Conservation (phyloP, 2,329 filamentous ascomycete species). For the Sordariomycetes sp. region DNA sequence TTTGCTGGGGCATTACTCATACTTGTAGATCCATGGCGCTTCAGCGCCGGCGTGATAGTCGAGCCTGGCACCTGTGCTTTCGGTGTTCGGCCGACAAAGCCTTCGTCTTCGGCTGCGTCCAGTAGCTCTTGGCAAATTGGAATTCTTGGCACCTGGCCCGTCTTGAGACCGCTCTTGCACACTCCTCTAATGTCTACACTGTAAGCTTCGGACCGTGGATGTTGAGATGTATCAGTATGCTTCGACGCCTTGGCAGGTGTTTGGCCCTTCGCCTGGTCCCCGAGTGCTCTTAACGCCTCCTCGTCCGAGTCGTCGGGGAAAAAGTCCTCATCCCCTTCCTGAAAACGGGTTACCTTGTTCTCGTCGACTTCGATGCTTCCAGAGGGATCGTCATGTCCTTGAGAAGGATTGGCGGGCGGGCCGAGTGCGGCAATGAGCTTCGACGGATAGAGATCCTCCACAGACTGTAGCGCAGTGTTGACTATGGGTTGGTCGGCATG, state of each 20-base stretch:
- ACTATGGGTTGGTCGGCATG: constrained; percentile 46
- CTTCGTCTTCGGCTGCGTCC: constrained; percentile 28
- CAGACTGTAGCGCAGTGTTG: constrained; percentile 72
- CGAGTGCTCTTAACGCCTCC: constrained; percentile 26
- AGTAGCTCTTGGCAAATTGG: constrained; percentile 28
- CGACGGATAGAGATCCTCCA: constrained; percentile 73
- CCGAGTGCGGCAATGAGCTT: constrained; percentile 36
- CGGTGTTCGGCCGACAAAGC: constrained; percentile 13
- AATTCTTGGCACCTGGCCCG: constrained; percentile 24
- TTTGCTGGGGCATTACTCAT: not conserved
- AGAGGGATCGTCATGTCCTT: constrained; percentile 18
- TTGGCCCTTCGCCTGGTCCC: not conserved
- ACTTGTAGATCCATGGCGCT: not conserved
- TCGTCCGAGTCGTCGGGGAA: constrained; percentile 45
- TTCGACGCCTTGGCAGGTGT: not conserved
- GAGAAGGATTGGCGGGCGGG: constrained; percentile 13
- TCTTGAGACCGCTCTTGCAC: constrained; percentile 30
- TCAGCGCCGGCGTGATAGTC: not conserved
- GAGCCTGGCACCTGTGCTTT: not conserved
- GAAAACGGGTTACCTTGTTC: constrained; percentile 36
- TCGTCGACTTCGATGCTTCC: constrained; percentile 58
- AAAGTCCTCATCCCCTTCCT: constrained; percentile 37
- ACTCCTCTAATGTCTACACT: constrained; percentile 22
- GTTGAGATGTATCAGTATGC: not conserved
- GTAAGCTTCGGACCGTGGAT: not conserved